Percentiles rank a stretch among this genome's conserved stretches.
phyloP scores from a whole-genome alignment of 805 yeast species.

The Saturnispora gosingensis region DNA sequence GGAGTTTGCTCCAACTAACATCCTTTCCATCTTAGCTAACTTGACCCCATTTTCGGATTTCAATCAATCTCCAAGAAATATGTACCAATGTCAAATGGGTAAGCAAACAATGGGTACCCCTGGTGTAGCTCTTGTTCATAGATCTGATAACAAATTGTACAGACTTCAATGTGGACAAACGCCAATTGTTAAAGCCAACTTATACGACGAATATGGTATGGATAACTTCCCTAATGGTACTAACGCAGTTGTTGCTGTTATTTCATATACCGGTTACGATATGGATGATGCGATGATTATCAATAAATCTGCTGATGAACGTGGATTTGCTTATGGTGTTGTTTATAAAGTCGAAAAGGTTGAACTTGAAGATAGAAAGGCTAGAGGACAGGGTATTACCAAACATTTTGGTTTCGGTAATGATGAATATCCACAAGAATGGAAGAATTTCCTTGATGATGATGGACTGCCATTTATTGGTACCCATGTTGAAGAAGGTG shows the following conservation, averaged over 20 bases:
- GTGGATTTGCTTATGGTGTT: conserved; percentile 97
- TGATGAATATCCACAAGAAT: conserved; percentile 85
- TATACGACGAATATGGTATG: conserved; percentile 95
- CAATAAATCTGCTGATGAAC: conserved; percentile 93
- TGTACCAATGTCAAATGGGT: conserved; percentile 99
- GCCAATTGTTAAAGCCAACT: conserved; percentile 88
- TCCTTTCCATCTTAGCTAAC: conserved; percentile 88
- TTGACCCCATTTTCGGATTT: conserved; percentile 97
- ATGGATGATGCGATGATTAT: conserved; percentile 99
- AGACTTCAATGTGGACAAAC: conserved; percentile 93
- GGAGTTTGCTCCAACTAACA: conserved; percentile 91
- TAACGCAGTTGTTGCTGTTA: conserved; percentile 97
- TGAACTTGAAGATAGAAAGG: conserved; percentile 66
- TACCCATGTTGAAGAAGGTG: conserved; percentile 83
- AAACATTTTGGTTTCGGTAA: conserved; percentile 92
- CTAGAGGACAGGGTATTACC: conserved; percentile 89
- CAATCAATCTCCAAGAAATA: conserved; percentile 98
- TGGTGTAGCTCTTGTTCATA: conserved; percentile 85
- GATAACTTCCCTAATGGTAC: conserved; percentile 98
- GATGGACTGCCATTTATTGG: conserved; percentile 95
- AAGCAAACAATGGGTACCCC: conserved; percentile 99
- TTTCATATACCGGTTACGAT: conserved; percentile 98
- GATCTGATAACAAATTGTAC: conserved; percentile 92
- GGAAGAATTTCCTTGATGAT: conserved; percentile 80
- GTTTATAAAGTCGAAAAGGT: conserved; percentile 91